Evolutionary conservation across 805 yeast genomes (phyloP).

Genomic region (Debaryomyces hansenii): DNA sequence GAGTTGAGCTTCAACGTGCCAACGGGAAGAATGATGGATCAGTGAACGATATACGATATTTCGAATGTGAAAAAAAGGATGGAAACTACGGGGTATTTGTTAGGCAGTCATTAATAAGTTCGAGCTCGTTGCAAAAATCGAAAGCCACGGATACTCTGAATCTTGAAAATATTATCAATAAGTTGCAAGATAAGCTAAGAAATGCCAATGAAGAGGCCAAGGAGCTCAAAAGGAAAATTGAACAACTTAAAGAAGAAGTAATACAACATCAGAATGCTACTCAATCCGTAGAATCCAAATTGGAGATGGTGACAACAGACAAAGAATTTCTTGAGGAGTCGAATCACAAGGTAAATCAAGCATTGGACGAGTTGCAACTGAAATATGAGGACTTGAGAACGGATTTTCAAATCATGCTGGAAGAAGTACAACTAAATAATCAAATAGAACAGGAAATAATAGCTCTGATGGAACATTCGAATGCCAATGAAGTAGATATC

Average conservation of each 20-base stretch:
- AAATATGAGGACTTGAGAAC: constrained; percentile 28
- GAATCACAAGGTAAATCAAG: constrained; percentile 26
- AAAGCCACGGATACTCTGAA: neutral
- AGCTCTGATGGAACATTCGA: constrained; percentile 13
- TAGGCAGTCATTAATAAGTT: constrained; percentile 30
- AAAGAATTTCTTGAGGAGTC: constrained; percentile 40
- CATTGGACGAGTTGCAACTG: constrained; percentile 21
- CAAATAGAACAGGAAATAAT: constrained; percentile 35
- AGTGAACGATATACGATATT: constrained; percentile 44
- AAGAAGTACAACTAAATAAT: constrained; percentile 36
- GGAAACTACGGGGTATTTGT: constrained; percentile 51
- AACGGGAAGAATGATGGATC: constrained; percentile 52
- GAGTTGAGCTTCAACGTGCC: constrained; percentile 42
- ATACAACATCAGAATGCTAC: neutral
- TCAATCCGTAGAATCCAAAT: constrained; percentile 15
- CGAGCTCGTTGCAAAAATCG: too few relatives aligned
- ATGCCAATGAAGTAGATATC: constrained; percentile 16
- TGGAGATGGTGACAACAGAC: constrained; percentile 42
- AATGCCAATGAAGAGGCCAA: constrained; percentile 23
- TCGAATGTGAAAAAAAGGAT: constrained; percentile 28
- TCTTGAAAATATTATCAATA: constrained; percentile 21
- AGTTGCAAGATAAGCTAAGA: constrained; percentile 48
- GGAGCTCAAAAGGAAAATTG: constrained; percentile 17
- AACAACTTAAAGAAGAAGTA: constrained; percentile 13
- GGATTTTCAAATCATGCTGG: constrained; percentile 32